Base-by-base conservation (phyloP, 169 alveolate genomes). In the Cytauxzoon felis region DNA sequence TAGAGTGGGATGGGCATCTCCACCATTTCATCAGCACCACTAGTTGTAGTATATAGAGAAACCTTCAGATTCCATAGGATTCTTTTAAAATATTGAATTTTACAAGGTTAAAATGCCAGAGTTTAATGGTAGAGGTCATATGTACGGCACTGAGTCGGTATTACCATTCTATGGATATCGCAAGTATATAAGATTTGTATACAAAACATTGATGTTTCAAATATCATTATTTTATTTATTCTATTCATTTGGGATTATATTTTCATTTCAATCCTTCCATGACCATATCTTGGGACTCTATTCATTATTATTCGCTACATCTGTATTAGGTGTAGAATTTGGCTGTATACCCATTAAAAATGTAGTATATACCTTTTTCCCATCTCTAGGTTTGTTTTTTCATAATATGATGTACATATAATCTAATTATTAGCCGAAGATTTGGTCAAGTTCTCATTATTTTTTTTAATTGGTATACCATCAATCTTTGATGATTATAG, bases 381-480 rank as follows among this genome's bases (percentile, higher is more conserved):
- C 69, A 1, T 33, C 30, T 16, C 27, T 59, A 6, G 69, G 69
- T 59, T 43, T 5, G 68, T 59, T 59, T 59, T 30, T 21, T 38
- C 16, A n/a, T 36, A 8, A 24, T 19, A 13, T 59, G 18, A 43
- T 24, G 0, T 1, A 11, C 34, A 11, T 30, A 26, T 59, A 13
- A 59, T 16, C 34, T 33, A 21, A 19, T 45, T 40, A 43, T 21
- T 40, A 59, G 69, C 42, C 36, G 69, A 59, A 59, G 69, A 59
- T 36, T 43, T 59, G 18, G 69, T 59, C 27, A 59, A 59, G 69
- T 57, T 43, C 67, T 33, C 69, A 54, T 21, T 59, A 43, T 59
- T 43, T 43, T 59, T 59, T 40, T 43, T 59, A 26, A 21, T 59
- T 13, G 69, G 69, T 9, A 11, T 59, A 5, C 69, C 69, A 0